phyloP scores from a whole-genome alignment of 2,329 filamentous ascomycete species.

The Scytalidium lignicola region DNA sequence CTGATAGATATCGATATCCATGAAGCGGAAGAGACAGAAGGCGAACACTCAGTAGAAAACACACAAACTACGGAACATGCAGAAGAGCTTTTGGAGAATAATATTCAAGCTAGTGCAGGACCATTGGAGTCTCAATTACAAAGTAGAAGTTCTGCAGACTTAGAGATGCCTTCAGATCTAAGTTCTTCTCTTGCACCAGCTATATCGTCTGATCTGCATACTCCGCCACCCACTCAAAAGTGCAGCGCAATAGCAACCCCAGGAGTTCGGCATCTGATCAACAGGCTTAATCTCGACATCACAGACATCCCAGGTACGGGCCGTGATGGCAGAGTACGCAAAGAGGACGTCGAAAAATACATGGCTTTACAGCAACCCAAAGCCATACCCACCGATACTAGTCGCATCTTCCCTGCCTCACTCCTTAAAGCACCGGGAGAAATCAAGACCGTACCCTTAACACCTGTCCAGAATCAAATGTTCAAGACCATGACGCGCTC shows the following conservation, averaged over 20 bases:
- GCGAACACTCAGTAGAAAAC: not conserved
- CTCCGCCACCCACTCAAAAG: constrained; percentile 40
- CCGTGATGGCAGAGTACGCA: constrained; percentile 61
- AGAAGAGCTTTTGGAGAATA: not conserved
- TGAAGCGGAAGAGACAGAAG: constrained; percentile 38
- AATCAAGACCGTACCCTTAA: constrained; percentile 49
- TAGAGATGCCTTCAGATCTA: constrained; percentile 4
- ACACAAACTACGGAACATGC: not conserved
- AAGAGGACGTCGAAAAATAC: constrained; percentile 56
- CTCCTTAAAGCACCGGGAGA: constrained; percentile 23
- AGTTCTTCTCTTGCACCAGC: not conserved
- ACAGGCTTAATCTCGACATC: constrained; percentile 55
- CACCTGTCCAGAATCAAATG: constrained; percentile 60
- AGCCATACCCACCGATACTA: not conserved
- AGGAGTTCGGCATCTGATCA: constrained; percentile 59
- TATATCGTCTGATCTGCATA: constrained; percentile 6
- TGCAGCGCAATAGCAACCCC: constrained; percentile 53
- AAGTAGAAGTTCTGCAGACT: not conserved
- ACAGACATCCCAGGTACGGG: constrained; percentile 57
- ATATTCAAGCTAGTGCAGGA: not conserved
- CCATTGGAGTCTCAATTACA: not conserved
- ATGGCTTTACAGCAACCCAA: constrained; percentile 20
- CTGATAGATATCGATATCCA: constrained; percentile 64
- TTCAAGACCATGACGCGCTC: constrained; percentile 67
- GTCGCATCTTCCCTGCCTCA: not conserved